Conservation (phyloP, 768 basidiomycete species). For the Nevesoporus exiguus region DNA sequence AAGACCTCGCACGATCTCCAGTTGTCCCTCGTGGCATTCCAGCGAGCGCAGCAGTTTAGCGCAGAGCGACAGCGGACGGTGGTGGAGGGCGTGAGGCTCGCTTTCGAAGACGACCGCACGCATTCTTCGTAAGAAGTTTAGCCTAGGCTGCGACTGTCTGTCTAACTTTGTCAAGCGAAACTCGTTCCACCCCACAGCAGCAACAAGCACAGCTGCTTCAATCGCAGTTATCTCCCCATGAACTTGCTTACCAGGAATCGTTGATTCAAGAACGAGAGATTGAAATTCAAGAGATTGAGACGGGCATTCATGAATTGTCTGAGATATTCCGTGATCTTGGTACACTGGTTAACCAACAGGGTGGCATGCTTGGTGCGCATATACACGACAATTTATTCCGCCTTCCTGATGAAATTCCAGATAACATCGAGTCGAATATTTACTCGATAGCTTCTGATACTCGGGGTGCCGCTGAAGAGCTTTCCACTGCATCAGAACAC, state of each 20-base stretch:
- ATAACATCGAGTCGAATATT: conserved; percentile 94
- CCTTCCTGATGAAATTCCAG: conserved; percentile 38
- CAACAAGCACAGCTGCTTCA: conserved; percentile 71
- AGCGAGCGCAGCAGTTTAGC: conserved; percentile 85
- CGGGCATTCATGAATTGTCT: conserved; percentile 91
- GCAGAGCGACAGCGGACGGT: conserved; percentile 88
- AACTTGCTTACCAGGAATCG: conserved; percentile 94
- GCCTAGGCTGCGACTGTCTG: not conserved
- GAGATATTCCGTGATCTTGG: conserved; percentile 97
- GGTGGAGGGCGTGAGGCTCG: conserved; percentile 81
- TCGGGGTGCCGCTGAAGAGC: conserved; percentile 76
- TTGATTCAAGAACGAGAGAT: conserved; percentile 77
- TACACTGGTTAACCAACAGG: conserved; percentile 91
- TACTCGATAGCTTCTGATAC: conserved; percentile 84
- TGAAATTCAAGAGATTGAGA: conserved; percentile 95
- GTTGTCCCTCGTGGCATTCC: conserved; percentile 85
- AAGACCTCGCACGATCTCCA: conserved; percentile 95
- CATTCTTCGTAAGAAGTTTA: conserved; percentile 23
- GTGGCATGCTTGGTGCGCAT: conserved; percentile 83
- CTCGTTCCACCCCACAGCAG: conserved; percentile 48
- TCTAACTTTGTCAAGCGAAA: conserved; percentile 28
- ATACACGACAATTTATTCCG: not conserved
- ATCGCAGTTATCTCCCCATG: conserved; percentile 78
- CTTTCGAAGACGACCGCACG: conserved; percentile 70
- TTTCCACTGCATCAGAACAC: conserved; percentile 86